Evolutionary conservation across 495 filamentous ascomycete species (phyloP), one percentile per base, ranked within the genome.

Genomic region (Margaritispora aquatica): DNA sequence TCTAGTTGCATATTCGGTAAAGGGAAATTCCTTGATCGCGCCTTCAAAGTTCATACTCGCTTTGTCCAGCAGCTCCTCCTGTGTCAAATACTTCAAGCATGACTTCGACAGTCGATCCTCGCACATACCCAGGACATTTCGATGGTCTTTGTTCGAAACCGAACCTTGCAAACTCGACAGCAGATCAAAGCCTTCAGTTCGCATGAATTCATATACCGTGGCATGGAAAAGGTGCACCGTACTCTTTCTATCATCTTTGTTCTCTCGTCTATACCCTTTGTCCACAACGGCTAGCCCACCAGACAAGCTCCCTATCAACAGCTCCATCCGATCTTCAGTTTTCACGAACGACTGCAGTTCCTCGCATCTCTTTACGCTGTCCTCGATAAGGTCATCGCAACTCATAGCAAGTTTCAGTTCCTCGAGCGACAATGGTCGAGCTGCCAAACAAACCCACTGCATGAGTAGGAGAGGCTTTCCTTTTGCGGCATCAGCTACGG

Each of bases 211-310:
- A 9, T 69, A 67, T 58, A 73, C 70, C 17, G 68, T 69, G 48
- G 70, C 66, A 63, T 74, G 73, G 27, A 75, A 70, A 29, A 75
- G 69, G 44, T 73, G 72, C n/a, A 71, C 66, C 53, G 44, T 60
- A 51, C n/a, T n/a, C n/a, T n/a, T n/a, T n/a, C n/a, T n/a, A n/a
- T n/a, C n/a, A n/a, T n/a, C n/a, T n/a, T n/a, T n/a, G n/a, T 53
- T 2, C 19, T 21, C n/a, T 58, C 21, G 11, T 20, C 24, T 29
- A 7, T 48, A 20, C 58, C 27, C 13, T 46, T 49, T 3, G n/a
- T 15, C 15, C 55, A 17, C 17, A 13, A 70, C 50, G 26, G 55
- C 67, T 36, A 77, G 61, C 20, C 71, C 71, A 26, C 68, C 48
- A 26, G 71, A 69, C 22, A 72, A 63, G 29, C 51, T 61, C 23